These are phyloP conservation scores for Paramecium primaurelia DNA, from an alignment of 73 alveolate genomes.

Conservation along the genomic window DNA sequence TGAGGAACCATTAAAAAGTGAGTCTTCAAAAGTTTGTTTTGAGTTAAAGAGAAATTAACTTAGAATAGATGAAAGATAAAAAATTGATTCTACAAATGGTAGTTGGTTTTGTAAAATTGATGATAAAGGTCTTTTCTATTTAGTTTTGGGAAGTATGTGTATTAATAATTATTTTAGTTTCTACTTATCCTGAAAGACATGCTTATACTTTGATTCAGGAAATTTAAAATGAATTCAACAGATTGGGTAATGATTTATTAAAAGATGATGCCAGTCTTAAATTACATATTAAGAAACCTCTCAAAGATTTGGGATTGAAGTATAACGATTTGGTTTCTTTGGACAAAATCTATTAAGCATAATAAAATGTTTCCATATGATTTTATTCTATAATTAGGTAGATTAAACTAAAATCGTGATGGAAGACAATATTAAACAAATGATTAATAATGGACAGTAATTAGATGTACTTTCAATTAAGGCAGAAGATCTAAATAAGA, in stretches of 20 bases:
- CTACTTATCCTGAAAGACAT: conserved; percentile 63
- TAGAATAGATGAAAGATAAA: conserved; percentile 40
- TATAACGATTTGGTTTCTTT: conserved; percentile 7
- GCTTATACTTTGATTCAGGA: conserved; percentile 46
- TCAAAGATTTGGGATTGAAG: background rate
- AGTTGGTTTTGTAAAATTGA: conserved; percentile 60
- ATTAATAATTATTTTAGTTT: background rate
- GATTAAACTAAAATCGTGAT: conserved; percentile 2
- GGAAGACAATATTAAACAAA: conserved; percentile 22
- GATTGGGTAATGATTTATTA: background rate
- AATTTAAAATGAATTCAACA: background rate
- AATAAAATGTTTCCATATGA: background rate
- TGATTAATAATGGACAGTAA: background rate
- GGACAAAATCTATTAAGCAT: conserved; percentile 29
- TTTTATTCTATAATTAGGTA: background rate
- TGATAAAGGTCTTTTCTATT: background rate
- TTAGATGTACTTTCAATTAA: background rate
- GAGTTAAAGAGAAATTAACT: conserved; percentile 29
- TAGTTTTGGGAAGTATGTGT: background rate
- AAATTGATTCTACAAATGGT: conserved; percentile 50
- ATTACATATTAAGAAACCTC: conserved; percentile 29
- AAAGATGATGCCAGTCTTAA: conserved; percentile 42
- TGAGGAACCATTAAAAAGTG: conserved; percentile 42
- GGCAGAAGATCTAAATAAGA: background rate
- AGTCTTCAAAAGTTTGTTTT: conserved; percentile 35